Evolutionary conservation across 73 alveolate species (phyloP), one percentile per base, ranked within the genome.

Genomic region (Durusdinium trenchii): DNA sequence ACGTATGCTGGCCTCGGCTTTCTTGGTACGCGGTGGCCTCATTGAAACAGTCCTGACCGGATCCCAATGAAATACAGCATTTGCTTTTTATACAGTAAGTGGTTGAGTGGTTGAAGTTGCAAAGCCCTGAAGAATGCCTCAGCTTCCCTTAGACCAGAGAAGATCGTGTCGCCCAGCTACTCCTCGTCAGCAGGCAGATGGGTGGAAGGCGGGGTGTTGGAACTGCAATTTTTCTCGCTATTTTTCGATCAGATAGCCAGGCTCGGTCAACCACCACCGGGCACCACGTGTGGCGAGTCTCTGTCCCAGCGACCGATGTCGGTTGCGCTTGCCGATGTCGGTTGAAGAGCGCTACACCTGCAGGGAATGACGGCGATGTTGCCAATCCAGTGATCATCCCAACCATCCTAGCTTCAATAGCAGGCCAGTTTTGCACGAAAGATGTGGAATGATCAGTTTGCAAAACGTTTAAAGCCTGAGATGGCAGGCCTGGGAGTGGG

Each of bases 401-500:
- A 16, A 84, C 94, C 23, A 51, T 84, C 76, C 28, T 84, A 35
- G 94, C 94, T 50, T 51, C 94, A 23, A 30, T 84, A 38, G 94
- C 94, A 84, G 94, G 94, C 10, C 69, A 57, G 69, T 16, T 57
- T 57, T 12, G 12, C 69, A 57, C 32, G 23, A 57, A 23, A 57
- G 32, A 60, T 23, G 73, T 60, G 73, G 73, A 60, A 2, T 32
- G 30, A 60, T 16, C 69, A 57, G 69, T 16, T 18, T 30, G 85
- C 54, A n/a, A 30, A 42, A n/a, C 83, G 23, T 2, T 69, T 35
- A 45, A 32, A 46, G 46, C n/a, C 45, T 40, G 20, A 6, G 36
- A 20, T 18, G 36, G 54, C 75, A 91, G 98, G 98, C 60, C 89
- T 91, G 10, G 87, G 78, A 4, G 98, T 91, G 57, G 98, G 98